Base-by-base conservation (phyloP, 768 basidiomycete species). In the Multifurca ochricompacta region DNA sequence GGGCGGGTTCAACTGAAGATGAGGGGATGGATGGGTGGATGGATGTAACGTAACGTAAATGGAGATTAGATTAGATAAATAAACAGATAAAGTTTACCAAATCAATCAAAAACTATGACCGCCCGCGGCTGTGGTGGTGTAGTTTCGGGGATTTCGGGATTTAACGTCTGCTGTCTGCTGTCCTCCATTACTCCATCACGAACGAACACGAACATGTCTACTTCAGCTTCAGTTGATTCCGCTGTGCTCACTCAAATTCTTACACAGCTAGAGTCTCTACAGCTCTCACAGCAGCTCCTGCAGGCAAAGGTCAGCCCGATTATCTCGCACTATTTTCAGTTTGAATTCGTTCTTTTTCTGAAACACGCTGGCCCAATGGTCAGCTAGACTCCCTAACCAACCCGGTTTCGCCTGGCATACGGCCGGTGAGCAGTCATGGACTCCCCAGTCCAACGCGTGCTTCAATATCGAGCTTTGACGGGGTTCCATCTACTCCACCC, bases 221-320 rank as follows among this genome's bases (percentile, higher is more conserved):
- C n/a, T n/a, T n/a, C n/a, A n/a, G n/a, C n/a, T 28, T 49, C 59
- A 10, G 21, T 52, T 31, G 55, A 61, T 39, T 83, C 87, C 54
- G 80, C 81, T 11, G 67, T 83, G 6, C 72, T 92, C 44, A 76
- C 77, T 0, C 85, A 90, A 67, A 91, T 92, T 51, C 74, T 91
- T 8, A 70, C 73, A 6, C 83, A 85, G 69, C 77, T 92, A 49
- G 75, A 85, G 61, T 73, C 78, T 4, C 73, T 92, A 63, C 84
- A 87, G 66, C 69, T 83, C 44, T 80, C 80, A 45, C 87, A 91
- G 65, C 85, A 89, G 67, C 75, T 80, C 0, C 73, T 91, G 63
- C 85, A 89, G 61, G 82, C 85, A 21, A 88, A 92, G 77, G 88
- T 90, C 60, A 37, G 64, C 36, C n/a, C 23, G 7, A 50, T 36